Base-by-base conservation (phyloP, 192 early-diverging fungal species). In the Chytriomyces sp. region DNA sequence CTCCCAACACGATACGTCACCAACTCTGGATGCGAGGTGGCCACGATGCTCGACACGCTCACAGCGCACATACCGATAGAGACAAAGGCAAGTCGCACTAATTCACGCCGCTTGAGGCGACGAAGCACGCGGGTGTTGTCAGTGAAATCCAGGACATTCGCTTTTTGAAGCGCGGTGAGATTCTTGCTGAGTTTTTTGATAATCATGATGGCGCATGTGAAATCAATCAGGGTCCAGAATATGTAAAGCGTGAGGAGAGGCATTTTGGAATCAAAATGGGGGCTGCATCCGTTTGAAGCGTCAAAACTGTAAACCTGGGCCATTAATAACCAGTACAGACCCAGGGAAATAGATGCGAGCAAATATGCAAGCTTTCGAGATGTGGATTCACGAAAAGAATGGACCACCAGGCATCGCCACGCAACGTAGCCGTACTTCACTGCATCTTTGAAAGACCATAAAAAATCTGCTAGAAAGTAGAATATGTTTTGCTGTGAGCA, bases 361-460 rank as follows among this genome's bases (percentile, higher is more conserved):
- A 44, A 5, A 64, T 34, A 64, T 2, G 12, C n/a, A 3, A 31
- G 19, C 39, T 28, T 64, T 3, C 7, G 36, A 0, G 19, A 4
- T 28, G 17, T 12, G 5, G 10, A 41, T 26, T 44, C 34, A 44
- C 41, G 41, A 26, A 26, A 64, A 28, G 39, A 37, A 28, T 40
- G 44, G 5, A 64, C 44, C 39, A 40, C 44, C 38, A 64, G 12
- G 12, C 39, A 8, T 25, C 62, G 36, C 22, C 22, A 64, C 3
- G 30, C 8, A 10, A 61, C 59, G 2, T 32, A n/a, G 12, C 62
- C 62, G 12, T 64, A 64, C 40, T 64, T 64, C 22, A 64, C 39
- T 0, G 62, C 62, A 41, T 64, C 62, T 44, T 64, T 64, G 5
- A n/a, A 6, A 64, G 28, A 64, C 62, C 62, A 64, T 26, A 64